Evolutionary conservation across 2,329 filamentous ascomycete species (phyloP).

Genomic region (Thermothelomyces thermophilus): DNA sequence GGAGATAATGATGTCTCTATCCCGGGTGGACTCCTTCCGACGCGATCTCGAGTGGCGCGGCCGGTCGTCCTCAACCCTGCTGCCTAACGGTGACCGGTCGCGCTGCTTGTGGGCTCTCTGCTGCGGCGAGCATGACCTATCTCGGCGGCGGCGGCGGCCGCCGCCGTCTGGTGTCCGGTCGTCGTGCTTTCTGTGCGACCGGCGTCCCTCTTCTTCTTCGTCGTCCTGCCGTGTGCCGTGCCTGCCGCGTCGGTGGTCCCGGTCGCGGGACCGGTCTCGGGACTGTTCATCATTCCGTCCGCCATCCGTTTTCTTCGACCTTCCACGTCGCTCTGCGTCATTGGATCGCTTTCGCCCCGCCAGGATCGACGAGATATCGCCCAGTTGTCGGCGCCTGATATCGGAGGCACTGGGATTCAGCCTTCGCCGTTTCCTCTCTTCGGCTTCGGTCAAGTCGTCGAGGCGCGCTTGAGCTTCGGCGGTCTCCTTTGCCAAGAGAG

Average conservation of each 20-base stretch:
- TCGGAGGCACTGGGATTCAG: slow-evolving; percentile 43
- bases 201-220: slow-evolving; percentile 2
- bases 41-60: slow-evolving; percentile 15
- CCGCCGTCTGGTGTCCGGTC: slow-evolving; percentile 7
- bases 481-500: slow-evolving; percentile 75
- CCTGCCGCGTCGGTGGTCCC: slow-evolving; percentile 3
- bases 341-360: slow-evolving; percentile 36
- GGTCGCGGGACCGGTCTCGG: slow-evolving; percentile 3
- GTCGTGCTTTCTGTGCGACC: slow-evolving; percentile 4
- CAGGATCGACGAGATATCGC: slow-evolving; percentile 54
- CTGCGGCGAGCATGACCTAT: slow-evolving; percentile 19
- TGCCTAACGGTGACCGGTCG: slow-evolving; percentile 20
- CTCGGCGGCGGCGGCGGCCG: slow-evolving; percentile 5
- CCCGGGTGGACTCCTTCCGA: slow-evolving; percentile 11
- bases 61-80: slow-evolving; percentile 12
- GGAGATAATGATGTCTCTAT: slow-evolving; percentile 14
- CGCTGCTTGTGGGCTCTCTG: slow-evolving; percentile 14
- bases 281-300: slow-evolving; percentile 1
- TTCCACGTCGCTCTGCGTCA: slow-evolving; percentile 2
- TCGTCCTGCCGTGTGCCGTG: slow-evolving; percentile 1
- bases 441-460: slow-evolving; percentile 48
- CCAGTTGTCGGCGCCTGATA: slow-evolving; percentile 52
- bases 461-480: slow-evolving; percentile 70
- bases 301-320: not conserved
- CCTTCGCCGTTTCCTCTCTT: slow-evolving; percentile 40